phyloP scores from a whole-genome alignment of 2,329 filamentous ascomycete species.

The Cercospora berteroae region DNA sequence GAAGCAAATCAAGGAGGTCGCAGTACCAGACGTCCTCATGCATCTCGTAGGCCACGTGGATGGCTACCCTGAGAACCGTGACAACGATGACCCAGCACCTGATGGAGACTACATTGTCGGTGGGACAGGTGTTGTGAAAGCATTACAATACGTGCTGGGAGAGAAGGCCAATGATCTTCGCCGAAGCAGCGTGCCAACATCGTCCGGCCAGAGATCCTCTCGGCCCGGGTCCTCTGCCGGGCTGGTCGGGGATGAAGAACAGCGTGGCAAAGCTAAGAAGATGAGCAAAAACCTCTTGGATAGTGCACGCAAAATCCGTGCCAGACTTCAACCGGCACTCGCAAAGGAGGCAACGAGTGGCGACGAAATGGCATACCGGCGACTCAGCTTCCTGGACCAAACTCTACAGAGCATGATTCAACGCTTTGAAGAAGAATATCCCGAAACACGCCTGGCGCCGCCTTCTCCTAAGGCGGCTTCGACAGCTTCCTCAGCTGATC shows the following conservation, averaged over 20 bases:
- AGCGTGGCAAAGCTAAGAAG: slow-evolving; percentile 70
- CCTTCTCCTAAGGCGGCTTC: slow-evolving; percentile 18
- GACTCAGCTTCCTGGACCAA: slow-evolving; percentile 80
- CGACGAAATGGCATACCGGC: slow-evolving; percentile 75
- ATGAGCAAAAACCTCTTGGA: slow-evolving; percentile 89
- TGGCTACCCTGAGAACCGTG: slow-evolving; percentile 50
- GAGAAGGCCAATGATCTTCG: slow-evolving; percentile 61
- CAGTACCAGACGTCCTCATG: slow-evolving; percentile 78
- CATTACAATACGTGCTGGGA: slow-evolving; percentile 82
- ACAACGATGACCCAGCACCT: slow-evolving; percentile 67
- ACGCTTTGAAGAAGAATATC: slow-evolving; percentile 94
- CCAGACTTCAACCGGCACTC: slow-evolving; percentile 78
- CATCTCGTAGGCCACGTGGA: slow-evolving; percentile 77
- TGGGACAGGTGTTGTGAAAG: slow-evolving; percentile 91
- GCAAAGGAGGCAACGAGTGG: slow-evolving; percentile 67
- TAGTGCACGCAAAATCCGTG: slow-evolving; percentile 84
- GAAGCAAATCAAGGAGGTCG: slow-evolving; percentile 55
- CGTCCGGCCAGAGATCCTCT: slow-evolving; percentile 48
- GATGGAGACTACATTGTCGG: slow-evolving; percentile 96
- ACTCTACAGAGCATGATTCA: slow-evolving; percentile 90
- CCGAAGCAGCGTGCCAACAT: slow-evolving; percentile 40
- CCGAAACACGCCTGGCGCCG: slow-evolving; percentile 67
- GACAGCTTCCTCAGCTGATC: slow-evolving; percentile 23
- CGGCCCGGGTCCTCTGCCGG: slow-evolving; percentile 32
- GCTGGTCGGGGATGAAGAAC: slow-evolving; percentile 30